Conservation (phyloP, 2,329 filamentous ascomycete genomes). For the Beauveria asiatica region DNA sequence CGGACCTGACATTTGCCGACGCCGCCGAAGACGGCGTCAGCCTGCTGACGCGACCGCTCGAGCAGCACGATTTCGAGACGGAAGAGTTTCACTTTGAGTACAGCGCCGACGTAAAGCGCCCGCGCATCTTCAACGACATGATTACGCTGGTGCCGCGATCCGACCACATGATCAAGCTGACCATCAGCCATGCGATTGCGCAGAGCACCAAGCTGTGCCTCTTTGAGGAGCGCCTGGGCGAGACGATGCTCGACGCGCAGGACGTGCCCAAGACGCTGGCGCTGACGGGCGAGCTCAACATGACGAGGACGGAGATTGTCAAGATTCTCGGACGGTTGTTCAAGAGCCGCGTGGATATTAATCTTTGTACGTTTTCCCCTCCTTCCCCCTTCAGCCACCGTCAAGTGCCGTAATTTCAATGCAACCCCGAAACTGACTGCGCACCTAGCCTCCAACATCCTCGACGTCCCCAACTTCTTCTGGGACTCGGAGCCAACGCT, state of each 20-base stretch:
- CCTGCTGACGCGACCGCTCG: conserved; percentile 69
- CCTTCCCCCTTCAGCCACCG: conserved; percentile 13
- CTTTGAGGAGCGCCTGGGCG: conserved; percentile 92
- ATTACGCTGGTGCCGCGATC: conserved; percentile 83
- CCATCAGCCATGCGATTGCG: conserved; percentile 93
- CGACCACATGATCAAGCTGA: conserved; percentile 98
- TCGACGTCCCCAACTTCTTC: conserved; percentile 95
- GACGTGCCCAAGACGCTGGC: conserved; percentile 85
- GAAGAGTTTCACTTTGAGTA: conserved; percentile 99
- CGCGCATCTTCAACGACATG: conserved; percentile 98
- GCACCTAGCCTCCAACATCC: conserved; percentile 73
- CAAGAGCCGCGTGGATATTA: conserved; percentile 91
- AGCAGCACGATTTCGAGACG: conserved; percentile 88
- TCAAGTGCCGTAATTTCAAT: not conserved
- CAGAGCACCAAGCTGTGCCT: conserved; percentile 95
- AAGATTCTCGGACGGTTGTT: conserved; percentile 86
- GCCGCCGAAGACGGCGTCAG: conserved; percentile 54
- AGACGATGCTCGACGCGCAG: conserved; percentile 88
- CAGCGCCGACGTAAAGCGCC: conserved; percentile 73
- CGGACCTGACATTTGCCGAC: conserved; percentile 83
- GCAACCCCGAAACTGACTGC: not conserved
- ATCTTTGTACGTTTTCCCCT: conserved; percentile 65
- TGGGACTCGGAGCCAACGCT: conserved; percentile 96
- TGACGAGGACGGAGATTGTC: conserved; percentile 87
- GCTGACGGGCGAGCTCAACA: conserved; percentile 79